Evolutionary conservation across 2,329 filamentous ascomycete species (phyloP).

Genomic region (Pseudogymnoascus sp.): DNA sequence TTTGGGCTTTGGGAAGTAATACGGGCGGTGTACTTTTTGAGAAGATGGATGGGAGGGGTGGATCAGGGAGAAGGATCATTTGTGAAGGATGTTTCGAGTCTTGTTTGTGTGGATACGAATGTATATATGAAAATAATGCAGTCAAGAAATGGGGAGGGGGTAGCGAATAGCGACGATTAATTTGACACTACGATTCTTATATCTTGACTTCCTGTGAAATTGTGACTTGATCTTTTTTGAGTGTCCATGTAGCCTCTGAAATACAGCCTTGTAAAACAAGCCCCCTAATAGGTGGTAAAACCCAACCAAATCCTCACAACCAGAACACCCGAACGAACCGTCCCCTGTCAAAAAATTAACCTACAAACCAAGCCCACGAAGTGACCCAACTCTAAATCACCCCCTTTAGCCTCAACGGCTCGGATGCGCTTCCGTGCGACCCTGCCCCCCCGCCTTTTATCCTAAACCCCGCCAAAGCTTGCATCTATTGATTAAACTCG

Average conservation of each 20-base stretch:
- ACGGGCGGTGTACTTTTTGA: background rate
- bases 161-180: slow-evolving; percentile 6
- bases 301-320: background rate
- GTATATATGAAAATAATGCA: slow-evolving; percentile 4
- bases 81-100: background rate
- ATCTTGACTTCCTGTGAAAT: background rate
- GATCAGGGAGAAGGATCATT: background rate
- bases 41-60: background rate
- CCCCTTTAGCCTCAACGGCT: background rate
- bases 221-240: background rate
- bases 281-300: background rate
- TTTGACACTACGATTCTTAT: slow-evolving; percentile 1
- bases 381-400: background rate
- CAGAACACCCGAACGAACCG: background rate
- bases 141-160: slow-evolving; percentile 1
- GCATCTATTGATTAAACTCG: slow-evolving; percentile 1
- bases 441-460: background rate
- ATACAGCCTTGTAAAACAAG: background rate
- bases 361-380: background rate
- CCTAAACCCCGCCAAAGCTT: background rate
- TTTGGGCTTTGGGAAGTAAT: background rate
- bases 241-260: background rate
- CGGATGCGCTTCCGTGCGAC: background rate
- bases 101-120: slow-evolving; percentile 4
- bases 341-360: background rate